Base-by-base conservation (phyloP, 352 stramenopile genomes). In the Globisporangium lucens region DNA sequence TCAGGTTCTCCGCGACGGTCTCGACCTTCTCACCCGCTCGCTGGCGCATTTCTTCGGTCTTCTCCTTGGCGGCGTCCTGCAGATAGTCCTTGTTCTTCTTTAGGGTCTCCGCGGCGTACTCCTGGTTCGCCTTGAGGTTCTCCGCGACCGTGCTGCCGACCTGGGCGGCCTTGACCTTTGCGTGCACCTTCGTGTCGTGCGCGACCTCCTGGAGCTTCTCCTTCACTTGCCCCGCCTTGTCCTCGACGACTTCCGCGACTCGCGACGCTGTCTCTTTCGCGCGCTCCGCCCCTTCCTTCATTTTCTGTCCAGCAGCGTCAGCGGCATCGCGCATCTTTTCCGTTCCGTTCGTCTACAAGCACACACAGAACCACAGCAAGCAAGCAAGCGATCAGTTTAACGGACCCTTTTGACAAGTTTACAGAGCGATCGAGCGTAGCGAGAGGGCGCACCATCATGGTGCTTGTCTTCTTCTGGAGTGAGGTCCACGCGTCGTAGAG, bases 1-100 rank as follows among this genome's bases (percentile, higher is more conserved):
- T 74, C 56, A 90, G 58, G 41, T 87, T 90, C 22, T 86, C 66
- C 20, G 79, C 46, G 52, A 83, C 56, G 3, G 74, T 78, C 60
- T 76, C 84, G 29, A 67, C 43, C 22, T 65, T 70, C 46, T 71
- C 67, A 1, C 38, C 29, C 30, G 65, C 63, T 7, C 52, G 24
- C 1, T 52, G 43, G 56, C 61, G 46, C 36, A 69, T 41, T 27
- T 71, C 66, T 66, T 80, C 73, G 22, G 75, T 53, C 38, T 70
- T 68, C 52, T 64, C 65, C 51, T 78, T 75, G 17, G 53, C 53
- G 6, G 43, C 17, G 15, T 51, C 43, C 8, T 51, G 43, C 43
- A 51, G 9, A 7, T 51, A 51, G 17, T 51, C 43, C 43, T 51
- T 51, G 43, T 51, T 51, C 43, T 51, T 51, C 43, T 51, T 51